A percentile compares a stretch with the other conserved stretches of the same genome.
These are phyloP conservation scores for Cytospora mali DNA, from an alignment of 2,329 filamentous ascomycete genomes.

Conservation along the genomic window DNA sequence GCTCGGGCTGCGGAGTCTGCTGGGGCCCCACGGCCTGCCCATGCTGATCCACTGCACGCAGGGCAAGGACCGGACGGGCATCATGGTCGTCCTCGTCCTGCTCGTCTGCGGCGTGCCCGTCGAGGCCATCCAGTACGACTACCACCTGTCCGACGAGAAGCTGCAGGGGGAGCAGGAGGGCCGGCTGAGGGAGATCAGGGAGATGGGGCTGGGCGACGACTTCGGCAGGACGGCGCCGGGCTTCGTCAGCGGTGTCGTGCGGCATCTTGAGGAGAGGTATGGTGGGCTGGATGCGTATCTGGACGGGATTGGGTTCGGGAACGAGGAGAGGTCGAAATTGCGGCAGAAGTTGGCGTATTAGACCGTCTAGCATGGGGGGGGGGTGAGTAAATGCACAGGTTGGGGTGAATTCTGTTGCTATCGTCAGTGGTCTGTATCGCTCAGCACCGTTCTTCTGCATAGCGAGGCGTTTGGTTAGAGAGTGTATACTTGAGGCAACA, in stretches of 20 bases:
- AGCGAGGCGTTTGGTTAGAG: slow-evolving; percentile 10
- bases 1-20: slow-evolving; percentile 29
- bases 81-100: slow-evolving; percentile 69
- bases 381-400: not conserved
- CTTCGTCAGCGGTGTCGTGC: slow-evolving; percentile 62
- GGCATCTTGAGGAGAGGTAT: slow-evolving; percentile 62
- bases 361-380: too few species aligned
- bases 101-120: slow-evolving; percentile 62
- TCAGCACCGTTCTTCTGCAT: not conserved
- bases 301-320: slow-evolving; percentile 59
- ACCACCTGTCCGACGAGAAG: slow-evolving; percentile 63
- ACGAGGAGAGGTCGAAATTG: slow-evolving; percentile 45
- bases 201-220: slow-evolving; percentile 72
- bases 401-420: not conserved
- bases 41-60: slow-evolving; percentile 82
- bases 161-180: slow-evolving; percentile 63
- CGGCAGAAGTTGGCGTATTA: slow-evolving; percentile 48
- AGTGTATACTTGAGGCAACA: not conserved
- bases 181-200: slow-evolving; percentile 67
- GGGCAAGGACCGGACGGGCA: slow-evolving; percentile 82
- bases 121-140: slow-evolving; percentile 70
- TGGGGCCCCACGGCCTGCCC: slow-evolving; percentile 52
- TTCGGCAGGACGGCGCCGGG: slow-evolving; percentile 69
- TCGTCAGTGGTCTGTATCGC: not conserved
- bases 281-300: slow-evolving; percentile 71